These are phyloP conservation scores for Panicum miliaceum DNA, from an alignment of 176 grass and related monocot genomes.

Conservation along the genomic window DNA sequence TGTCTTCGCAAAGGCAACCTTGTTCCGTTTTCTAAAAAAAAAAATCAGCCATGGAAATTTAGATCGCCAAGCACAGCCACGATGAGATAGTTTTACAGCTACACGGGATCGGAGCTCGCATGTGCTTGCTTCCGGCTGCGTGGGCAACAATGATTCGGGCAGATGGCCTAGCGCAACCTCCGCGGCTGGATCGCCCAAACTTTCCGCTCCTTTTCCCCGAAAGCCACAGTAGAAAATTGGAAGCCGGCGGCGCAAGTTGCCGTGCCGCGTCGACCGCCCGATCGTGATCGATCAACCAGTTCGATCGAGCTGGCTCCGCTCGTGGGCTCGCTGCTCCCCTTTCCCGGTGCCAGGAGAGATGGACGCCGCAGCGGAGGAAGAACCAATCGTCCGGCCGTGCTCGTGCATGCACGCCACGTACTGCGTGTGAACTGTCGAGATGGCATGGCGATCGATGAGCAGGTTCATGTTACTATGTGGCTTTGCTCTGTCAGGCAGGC, in stretches of 20 bases:
- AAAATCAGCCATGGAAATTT: too few relatives aligned
- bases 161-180: constrained; percentile 9
- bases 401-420: not conserved
- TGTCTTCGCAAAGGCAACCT: too few relatives aligned
- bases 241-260: constrained; percentile 14
- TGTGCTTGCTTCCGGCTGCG: constrained; percentile 4
- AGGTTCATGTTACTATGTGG: too few relatives aligned
- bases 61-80: not conserved
- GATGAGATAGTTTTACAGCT: constrained; percentile 37
- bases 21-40: too few relatives aligned
- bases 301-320: not conserved
- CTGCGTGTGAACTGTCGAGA: not conserved
- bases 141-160: constrained; percentile 45
- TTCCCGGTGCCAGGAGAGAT: not conserved
- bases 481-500: too few relatives aligned
- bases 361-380: not conserved
- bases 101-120: not conserved
- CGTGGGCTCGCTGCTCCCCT: not conserved
- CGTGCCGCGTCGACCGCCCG: not conserved
- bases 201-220: constrained; percentile 26
- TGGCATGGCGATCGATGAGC: not conserved
- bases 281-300: not conserved
- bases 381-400: not conserved
- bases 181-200: not conserved
- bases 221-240: not conserved